These are phyloP conservation scores for Ganoderma multipileum DNA, from an alignment of 1,284 basidiomycete genomes.

Conservation along the genomic window DNA sequence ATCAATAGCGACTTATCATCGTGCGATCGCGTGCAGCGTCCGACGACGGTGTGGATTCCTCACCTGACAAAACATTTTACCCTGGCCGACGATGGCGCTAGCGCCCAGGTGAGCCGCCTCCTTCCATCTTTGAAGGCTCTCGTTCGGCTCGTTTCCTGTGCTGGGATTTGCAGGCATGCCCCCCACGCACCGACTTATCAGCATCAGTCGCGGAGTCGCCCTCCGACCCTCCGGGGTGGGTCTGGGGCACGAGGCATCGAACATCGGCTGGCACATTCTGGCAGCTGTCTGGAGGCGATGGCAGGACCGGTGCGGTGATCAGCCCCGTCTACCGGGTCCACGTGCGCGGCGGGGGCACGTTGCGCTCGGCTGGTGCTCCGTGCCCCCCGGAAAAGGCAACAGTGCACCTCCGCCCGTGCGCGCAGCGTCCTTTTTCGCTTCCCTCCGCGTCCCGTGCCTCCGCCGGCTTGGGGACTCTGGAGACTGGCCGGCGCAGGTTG, in stretches of 20 bases:
- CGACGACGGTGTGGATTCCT: background rate
- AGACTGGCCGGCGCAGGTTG: background rate
- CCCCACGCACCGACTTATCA: background rate
- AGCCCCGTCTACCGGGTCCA: conserved; percentile 17
- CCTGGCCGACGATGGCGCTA: background rate
- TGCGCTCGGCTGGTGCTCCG: conserved; percentile 17
- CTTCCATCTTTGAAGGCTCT: too few relatives aligned
- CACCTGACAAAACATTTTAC: background rate
- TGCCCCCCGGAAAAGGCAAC: conserved; percentile 18
- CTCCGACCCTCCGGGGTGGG: background rate
- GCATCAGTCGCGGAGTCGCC: background rate
- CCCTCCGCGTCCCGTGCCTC: background rate
- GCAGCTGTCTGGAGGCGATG: background rate
- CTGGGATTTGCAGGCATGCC: conserved; percentile 1
- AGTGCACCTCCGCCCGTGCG: background rate
- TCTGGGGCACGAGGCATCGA: background rate
- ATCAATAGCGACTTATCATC: background rate
- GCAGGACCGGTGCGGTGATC: conserved; percentile 17
- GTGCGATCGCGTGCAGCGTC: background rate
- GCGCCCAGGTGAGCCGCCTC: background rate
- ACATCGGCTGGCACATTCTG: background rate
- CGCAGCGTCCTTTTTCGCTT: conserved; percentile 5
- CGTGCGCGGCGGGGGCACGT: conserved; percentile 25
- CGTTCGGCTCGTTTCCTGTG: background rate
- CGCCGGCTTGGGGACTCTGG: background rate